Base-by-base conservation (phyloP, 495 filamentous ascomycete species). In the Tuber borchii region DNA sequence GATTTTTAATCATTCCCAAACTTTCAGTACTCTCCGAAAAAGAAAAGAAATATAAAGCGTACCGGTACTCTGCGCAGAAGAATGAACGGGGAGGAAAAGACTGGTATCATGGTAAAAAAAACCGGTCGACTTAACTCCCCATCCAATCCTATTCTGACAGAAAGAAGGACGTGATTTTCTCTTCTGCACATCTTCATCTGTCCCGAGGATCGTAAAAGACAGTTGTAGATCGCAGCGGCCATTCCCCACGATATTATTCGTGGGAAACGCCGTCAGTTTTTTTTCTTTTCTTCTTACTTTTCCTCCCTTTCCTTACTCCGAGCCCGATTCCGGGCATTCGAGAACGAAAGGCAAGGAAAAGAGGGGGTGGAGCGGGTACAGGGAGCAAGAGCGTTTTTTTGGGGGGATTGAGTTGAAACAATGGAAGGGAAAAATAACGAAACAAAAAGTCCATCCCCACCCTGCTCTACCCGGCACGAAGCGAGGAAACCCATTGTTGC, bases 151-250 rank as follows among this genome's bases (percentile, higher is more conserved):
- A 65, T 65, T 31, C n/a, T n/a, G n/a, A 56, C 48, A 56, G 7
- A 56, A 56, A 20, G 7, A 10, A 43, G 22, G 56, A 65, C 0
- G 26, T 14, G 56, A 65, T 31, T 65, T 16, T 17, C 56, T 73
- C 71, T 70, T 37, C 70, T 42, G 61, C 69, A 73, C 78, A 51
- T 73, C 72, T 79, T 73, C 73, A 79, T 79, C 78, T 76, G 78
- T 79, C 78, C 78, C 78, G 78, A 73, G 69, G 78, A 79, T 79
- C 78, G 78, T 79, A 73, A 79, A 79, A 73, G 78, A 73, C 61
- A 16, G 72, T 79, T 79, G 71, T 71, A 79, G 78, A 79, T 79
- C 78, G 78, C 77, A 79, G 78, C 61, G 10, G 26, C 56, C 44
- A 37, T 70, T 43, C 73, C 65, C 42, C 72, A 65, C 56, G 26